These are phyloP conservation scores for Tricharina praecox DNA, from an alignment of 495 filamentous ascomycete genomes.

Conservation along the genomic window DNA sequence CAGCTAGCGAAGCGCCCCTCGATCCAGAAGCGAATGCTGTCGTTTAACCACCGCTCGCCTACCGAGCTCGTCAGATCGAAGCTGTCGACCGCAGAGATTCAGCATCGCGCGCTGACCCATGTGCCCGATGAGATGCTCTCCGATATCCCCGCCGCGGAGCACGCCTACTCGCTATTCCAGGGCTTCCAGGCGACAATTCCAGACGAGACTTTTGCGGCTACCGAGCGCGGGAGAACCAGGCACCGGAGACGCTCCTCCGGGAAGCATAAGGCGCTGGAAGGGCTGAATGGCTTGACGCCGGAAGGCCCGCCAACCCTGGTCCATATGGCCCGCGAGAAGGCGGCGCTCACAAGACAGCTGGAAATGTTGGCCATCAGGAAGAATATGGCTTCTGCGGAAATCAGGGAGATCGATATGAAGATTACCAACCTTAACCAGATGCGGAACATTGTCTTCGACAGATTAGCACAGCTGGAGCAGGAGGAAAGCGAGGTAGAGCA, in stretches of 20 bases:
- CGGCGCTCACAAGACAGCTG: constrained; percentile 57
- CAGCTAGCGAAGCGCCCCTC: constrained; percentile 58
- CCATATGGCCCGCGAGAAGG: constrained; percentile 60
- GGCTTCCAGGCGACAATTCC: constrained; percentile 86
- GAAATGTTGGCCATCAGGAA: constrained; percentile 88
- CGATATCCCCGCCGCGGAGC: constrained; percentile 72
- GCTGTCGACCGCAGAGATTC: constrained; percentile 80
- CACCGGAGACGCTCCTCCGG: constrained; percentile 46
- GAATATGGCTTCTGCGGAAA: constrained; percentile 94
- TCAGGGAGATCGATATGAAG: constrained; percentile 91
- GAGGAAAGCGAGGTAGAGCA: constrained; percentile 83
- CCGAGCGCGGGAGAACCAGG: constrained; percentile 39
- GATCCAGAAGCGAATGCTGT: constrained; percentile 76
- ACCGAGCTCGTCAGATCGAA: constrained; percentile 85
- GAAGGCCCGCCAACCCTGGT: constrained; percentile 46
- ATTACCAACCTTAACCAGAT: constrained; percentile 85
- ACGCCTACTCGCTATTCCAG: constrained; percentile 82
- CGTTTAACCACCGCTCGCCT: constrained; percentile 70
- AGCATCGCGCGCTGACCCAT: constrained; percentile 78
- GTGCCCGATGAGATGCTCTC: constrained; percentile 76
- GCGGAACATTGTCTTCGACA: constrained; percentile 81
- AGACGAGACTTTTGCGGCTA: constrained; percentile 37
- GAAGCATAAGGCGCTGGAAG: constrained; percentile 27
- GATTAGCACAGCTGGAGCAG: constrained; percentile 75
- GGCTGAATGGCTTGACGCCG: constrained; percentile 31